A percentile compares a stretch with the other conserved stretches of the same genome.
Evolutionary conservation across 1,284 basidiomycete genomes (phyloP).

Genomic region (Microbotryum silenes-acaulis): DNA sequence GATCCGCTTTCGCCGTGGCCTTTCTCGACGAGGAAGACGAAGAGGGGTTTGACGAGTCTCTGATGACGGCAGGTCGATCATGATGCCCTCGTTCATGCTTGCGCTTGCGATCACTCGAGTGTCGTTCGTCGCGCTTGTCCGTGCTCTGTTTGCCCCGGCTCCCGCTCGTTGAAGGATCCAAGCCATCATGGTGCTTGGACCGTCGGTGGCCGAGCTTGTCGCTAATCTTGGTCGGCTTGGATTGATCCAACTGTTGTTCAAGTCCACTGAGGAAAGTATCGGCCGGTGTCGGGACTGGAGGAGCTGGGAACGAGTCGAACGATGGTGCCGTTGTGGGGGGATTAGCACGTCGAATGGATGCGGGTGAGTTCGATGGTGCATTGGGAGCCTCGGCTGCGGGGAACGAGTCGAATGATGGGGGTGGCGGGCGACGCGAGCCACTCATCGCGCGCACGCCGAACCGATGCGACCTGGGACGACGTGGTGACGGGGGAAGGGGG

Average conservation of each 20-base stretch:
- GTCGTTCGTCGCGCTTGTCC: not conserved
- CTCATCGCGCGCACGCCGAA: too few relatives aligned
- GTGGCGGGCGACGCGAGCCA: not conserved
- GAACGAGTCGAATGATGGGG: conserved; percentile 22
- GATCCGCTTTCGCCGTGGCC: too few relatives aligned
- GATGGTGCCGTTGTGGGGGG: conserved; percentile 4
- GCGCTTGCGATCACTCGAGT: not conserved
- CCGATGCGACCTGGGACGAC: too few relatives aligned
- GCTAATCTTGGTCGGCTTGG: conserved; percentile 3
- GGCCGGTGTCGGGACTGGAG: conserved; percentile 1
- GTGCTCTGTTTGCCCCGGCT: not conserved
- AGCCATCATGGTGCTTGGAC: conserved; percentile 1
- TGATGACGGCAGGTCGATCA: too few relatives aligned
- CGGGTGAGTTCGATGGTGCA: not conserved
- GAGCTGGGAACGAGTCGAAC: conserved; percentile 21
- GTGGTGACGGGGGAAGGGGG: too few relatives aligned
- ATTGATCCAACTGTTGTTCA: not conserved
- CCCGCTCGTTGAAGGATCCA: not conserved
- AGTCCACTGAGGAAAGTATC: not conserved
- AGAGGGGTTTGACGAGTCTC: too few relatives aligned
- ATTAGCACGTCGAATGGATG: not conserved
- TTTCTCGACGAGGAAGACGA: too few relatives aligned
- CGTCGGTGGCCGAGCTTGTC: conserved; percentile 7
- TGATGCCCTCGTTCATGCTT: not conserved
- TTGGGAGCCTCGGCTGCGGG: conserved; percentile 2